Conservation (phyloP, 352 stramenopile genomes). For the Aphanomyces astaci region DNA sequence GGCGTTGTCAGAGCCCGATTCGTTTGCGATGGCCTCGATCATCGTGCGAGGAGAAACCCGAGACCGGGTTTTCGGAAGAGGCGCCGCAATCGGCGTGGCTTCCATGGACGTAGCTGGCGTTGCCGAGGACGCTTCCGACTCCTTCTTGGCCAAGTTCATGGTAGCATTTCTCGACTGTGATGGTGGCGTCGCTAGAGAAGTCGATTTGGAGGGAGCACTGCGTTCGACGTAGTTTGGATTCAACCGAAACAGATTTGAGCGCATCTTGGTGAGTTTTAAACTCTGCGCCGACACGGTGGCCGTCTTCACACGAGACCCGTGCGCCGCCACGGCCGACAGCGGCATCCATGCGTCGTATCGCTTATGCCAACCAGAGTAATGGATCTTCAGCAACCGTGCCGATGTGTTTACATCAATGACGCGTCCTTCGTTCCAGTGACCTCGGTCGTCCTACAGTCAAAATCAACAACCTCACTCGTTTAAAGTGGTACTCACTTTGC, state of each 20-base stretch:
- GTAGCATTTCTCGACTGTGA: no score
- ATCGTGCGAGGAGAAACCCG: not conserved
- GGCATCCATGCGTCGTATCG: slow-evolving; percentile 9
- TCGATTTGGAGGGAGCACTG: not conserved
- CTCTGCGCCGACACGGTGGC: not conserved
- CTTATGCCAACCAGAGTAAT: slow-evolving; percentile 20
- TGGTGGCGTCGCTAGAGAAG: not conserved
- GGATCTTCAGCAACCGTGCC: slow-evolving; percentile 2
- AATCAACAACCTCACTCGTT: no score
- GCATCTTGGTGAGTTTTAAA: not conserved
- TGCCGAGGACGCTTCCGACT: not conserved
- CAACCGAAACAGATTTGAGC: not conserved
- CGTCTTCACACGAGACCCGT: not conserved
- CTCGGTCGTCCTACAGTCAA: slow-evolving; percentile 6
- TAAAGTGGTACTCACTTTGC: slow-evolving; percentile 1
- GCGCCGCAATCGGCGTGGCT: not conserved
- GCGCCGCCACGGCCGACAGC: not conserved
- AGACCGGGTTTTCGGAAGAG: not conserved
- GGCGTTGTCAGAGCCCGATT: not conserved
- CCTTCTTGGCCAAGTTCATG: not conserved
- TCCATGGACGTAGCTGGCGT: not conserved
- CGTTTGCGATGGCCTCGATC: not conserved
- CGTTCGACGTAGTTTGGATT: slow-evolving; percentile 13
- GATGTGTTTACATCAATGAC: slow-evolving; percentile 8
- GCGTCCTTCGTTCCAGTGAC: slow-evolving; percentile 1